Conservation (phyloP, 78 protist genomes). For the Dictyostelium brefeldianum region DNA sequence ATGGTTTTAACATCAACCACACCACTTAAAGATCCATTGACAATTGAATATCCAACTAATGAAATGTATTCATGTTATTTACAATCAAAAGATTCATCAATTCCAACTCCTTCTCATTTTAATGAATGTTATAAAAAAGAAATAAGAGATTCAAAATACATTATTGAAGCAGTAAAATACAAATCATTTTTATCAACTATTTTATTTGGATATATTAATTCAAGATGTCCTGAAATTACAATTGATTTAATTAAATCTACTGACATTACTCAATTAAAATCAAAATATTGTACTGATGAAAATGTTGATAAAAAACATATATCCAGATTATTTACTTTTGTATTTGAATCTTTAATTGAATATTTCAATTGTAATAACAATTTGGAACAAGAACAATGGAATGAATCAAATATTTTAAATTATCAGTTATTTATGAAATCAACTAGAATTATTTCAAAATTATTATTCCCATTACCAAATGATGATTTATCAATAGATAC, state of each 20-base stretch:
- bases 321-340: slow-evolving; percentile 3
- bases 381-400: background rate
- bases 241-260: background rate
- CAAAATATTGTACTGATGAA: background rate
- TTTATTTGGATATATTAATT: background rate
- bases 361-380: too few relatives aligned
- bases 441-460: background rate
- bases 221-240: background rate
- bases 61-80: slow-evolving; percentile 11
- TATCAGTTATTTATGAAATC: background rate
- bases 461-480: slow-evolving; percentile 16
- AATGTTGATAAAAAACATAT: too few relatives aligned
- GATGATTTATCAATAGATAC: background rate
- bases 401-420: background rate
- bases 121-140: background rate
- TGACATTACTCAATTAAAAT: background rate
- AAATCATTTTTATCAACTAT: background rate
- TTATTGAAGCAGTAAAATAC: background rate
- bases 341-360: background rate
- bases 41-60: slow-evolving; percentile 33
- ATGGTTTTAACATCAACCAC: background rate
- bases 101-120: background rate
- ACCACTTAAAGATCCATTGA: background rate
- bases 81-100: slow-evolving; percentile 31
- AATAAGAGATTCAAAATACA: too few relatives aligned